These are phyloP conservation scores for Corynascus novoguineensis DNA, from an alignment of 495 filamentous ascomycete genomes.

Conservation along the genomic window DNA sequence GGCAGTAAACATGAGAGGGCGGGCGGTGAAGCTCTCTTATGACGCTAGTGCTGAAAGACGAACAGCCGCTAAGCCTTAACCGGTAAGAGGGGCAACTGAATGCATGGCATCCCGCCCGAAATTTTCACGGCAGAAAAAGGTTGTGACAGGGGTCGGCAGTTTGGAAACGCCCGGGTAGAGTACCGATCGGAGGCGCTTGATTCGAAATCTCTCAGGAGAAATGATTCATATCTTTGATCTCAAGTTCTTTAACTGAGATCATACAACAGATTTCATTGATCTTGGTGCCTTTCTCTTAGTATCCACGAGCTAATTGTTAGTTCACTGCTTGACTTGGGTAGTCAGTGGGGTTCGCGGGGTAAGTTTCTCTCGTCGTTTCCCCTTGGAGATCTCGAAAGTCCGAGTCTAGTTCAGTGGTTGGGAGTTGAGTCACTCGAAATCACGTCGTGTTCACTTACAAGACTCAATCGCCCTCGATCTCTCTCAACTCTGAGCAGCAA, in stretches of 20 bases:
- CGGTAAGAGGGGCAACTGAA: constrained; percentile 26
- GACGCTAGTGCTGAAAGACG: constrained; percentile 18
- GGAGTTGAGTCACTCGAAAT: neutral
- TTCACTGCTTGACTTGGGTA: neutral
- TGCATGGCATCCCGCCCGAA: constrained; percentile 1
- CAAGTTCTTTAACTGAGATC: neutral
- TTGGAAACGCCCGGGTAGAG: constrained; percentile 9
- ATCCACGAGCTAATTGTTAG: neutral
- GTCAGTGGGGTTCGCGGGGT: constrained; percentile 20
- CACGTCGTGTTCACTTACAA: neutral
- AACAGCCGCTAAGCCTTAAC: constrained; percentile 20
- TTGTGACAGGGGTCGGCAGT: neutral
- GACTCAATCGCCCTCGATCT: neutral
- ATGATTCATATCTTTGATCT: neutral
- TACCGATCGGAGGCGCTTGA: constrained; percentile 10
- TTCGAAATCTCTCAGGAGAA: constrained; percentile 21
- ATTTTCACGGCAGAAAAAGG: constrained; percentile 8
- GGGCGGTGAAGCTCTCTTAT: constrained; percentile 26
- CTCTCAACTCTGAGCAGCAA: neutral
- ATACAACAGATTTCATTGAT: neutral
- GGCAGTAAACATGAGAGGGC: constrained; percentile 29
- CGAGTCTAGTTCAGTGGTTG: neutral
- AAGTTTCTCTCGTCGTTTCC: constrained; percentile 4
- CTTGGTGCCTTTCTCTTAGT: neutral
- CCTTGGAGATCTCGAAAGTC: neutral